Base-by-base conservation (phyloP, 139 green algal species). In the Picochlorum sp. region DNA sequence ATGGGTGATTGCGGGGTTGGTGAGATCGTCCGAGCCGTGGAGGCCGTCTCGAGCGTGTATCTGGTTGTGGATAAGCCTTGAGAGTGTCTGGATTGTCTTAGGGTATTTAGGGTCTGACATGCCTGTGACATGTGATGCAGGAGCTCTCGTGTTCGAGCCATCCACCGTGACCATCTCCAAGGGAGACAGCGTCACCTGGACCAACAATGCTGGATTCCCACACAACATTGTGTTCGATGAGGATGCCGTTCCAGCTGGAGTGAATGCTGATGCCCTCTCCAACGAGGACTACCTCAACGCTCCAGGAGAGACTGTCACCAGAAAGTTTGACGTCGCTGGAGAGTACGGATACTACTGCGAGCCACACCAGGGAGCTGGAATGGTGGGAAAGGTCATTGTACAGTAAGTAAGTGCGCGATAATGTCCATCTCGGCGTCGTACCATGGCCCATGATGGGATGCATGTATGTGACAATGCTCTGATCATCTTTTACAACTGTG, bases 281-380 rank as follows among this genome's bases (percentile, higher is more conserved):
- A 79, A 84, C 69, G 85, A 92, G 50, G 90, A 96, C 74, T 83
- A 86, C 71, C 70, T 96, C 30, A 96, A 97, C 82, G 88, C 86
- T 71, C 85, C 88, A 28, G 88, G 88, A 37, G 88, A 97, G 83
- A 85, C 56, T 21, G 82, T 76, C 76, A 74, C 63, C 49, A 63
- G 83, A 63, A 96, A 86, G 69, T 76, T 97, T 44, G 62, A 68
- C 73, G 73, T 70, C 28, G 31, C 85, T 9, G 90, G 90, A 70
- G 65, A 51, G 34, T 97, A 96, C 85, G 68, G 76, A 51, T 95
- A 90, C 85, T 96, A 93, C 89, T 97, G 90, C 88, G 90, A 95
- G 83, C 90, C 90, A 71, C 90, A 97, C 81, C 84, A 91, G 80
- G 90, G 90, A 61, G 89, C 87, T 63, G 90, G 89, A 85, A 96